Evolutionary conservation across 768 basidiomycete species (phyloP).

Genomic region (Leccinum variicolor): DNA sequence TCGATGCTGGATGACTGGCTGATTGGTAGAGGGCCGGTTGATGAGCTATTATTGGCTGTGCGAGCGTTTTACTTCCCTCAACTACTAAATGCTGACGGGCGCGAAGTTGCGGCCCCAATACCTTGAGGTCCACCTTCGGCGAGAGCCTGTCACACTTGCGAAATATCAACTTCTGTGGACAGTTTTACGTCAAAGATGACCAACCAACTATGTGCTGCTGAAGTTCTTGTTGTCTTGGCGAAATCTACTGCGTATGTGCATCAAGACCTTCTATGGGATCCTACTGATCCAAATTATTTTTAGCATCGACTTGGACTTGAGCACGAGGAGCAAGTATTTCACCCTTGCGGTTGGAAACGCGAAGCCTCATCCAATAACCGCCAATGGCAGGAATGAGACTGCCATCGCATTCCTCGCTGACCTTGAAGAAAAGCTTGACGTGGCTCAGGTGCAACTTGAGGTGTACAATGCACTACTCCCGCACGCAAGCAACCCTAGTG

Average conservation of each 20-base stretch:
- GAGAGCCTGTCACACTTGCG: slow-evolving; percentile 74
- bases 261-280: neutral
- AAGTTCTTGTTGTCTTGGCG: slow-evolving; percentile 78
- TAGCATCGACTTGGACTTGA: slow-evolving; percentile 67
- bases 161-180: slow-evolving; percentile 90
- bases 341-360: slow-evolving; percentile 94
- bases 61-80: slow-evolving; percentile 17
- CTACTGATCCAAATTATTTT: slow-evolving; percentile 1
- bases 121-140: slow-evolving; percentile 82
- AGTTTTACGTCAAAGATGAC: slow-evolving; percentile 92
- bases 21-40: slow-evolving; percentile 71
- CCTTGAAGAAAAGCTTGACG: slow-evolving; percentile 94
- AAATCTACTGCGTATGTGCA: slow-evolving; percentile 74
- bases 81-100: slow-evolving; percentile 10
- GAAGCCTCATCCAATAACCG: slow-evolving; percentile 86
- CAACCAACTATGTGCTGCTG: slow-evolving; percentile 83
- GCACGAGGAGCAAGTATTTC: slow-evolving; percentile 82
- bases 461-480: slow-evolving; percentile 67
- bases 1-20: slow-evolving; percentile 96
- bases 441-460: slow-evolving; percentile 96
- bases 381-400: slow-evolving; percentile 74
- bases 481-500: slow-evolving; percentile 57
- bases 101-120: slow-evolving; percentile 78
- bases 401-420: slow-evolving; percentile 90
- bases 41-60: slow-evolving; percentile 83